Base-by-base conservation (phyloP, 2,329 filamentous ascomycete species). In the Botrytis elliptica region DNA sequence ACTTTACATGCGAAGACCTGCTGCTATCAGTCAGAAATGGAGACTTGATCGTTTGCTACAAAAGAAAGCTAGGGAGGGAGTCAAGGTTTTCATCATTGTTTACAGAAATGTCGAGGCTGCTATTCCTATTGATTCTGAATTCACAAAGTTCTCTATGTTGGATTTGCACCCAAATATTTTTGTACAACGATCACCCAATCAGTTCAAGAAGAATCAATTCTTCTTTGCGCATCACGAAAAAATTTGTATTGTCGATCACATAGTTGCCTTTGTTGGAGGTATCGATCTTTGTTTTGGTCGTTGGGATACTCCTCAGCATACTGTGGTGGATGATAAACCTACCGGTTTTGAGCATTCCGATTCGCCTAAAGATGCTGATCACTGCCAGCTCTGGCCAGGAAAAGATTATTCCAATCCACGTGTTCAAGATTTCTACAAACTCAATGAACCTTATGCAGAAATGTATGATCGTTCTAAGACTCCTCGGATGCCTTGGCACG, bases 211-310 rank as follows among this genome's bases (percentile, higher is more conserved):
- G 84, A 98, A 98, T 79, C 97, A 97, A 64, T 99, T 99, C 85
- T 99, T 99, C 86, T 99, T 97, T 87, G 96, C 96, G 1, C 96
- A 99, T 81, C 96, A 99, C 83, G 96, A 99, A 82, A 99, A 99
- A 83, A 88, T 99, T n/a, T 95, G 94, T 80, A 90, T 99, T 59
- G 93, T 99, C 29, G 96, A 99, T 81, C 96, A 98, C 80, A 96
- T 95, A 71, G 90, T 98, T 68, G 96, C 95, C 18, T 98, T 99
- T 82, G 91, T 97, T 67, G 96, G 96, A 75, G 96, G 96, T 52
- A 93, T 99, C 75, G 96, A 99, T 84, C 86, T 99, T 36, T 99
- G 96, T 83, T 98, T 98, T 82, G 96, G 96, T 65, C 90, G 96
- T 78, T 99, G 96, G 96, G 96, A 98, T 81, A 97, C 94, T 64